Evolutionary conservation across 2,329 filamentous ascomycete species (phyloP).

Genomic region (Fusarium beomiforme): DNA sequence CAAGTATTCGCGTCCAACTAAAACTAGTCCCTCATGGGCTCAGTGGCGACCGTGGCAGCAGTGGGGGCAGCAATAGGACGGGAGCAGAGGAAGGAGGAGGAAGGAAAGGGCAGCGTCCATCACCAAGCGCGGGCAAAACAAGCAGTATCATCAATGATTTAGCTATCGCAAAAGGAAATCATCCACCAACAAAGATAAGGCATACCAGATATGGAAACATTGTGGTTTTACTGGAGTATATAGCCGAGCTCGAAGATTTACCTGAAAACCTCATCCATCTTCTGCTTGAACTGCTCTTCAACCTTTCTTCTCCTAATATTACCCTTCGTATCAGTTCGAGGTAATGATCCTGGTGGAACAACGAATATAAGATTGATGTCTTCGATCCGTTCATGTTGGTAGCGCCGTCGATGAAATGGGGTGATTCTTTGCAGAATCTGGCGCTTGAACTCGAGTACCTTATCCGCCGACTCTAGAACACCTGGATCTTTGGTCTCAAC

Average conservation of each 20-base stretch:
- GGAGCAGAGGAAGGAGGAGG: too few relatives aligned
- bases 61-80: too few relatives aligned
- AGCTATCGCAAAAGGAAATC: too few relatives aligned
- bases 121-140: too few relatives aligned
- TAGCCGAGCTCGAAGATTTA: background rate
- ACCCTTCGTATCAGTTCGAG: background rate
- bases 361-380: background rate
- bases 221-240: background rate
- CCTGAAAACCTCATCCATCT: background rate
- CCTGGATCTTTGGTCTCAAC: conserved; percentile 9
- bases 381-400: background rate
- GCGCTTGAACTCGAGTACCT: background rate
- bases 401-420: conserved; percentile 24
- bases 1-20: too few relatives aligned
- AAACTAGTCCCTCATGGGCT: too few relatives aligned
- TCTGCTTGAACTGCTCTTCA: background rate
- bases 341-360: background rate
- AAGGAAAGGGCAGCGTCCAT: too few relatives aligned
- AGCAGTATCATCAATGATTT: too few relatives aligned
- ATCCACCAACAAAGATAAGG: too few relatives aligned
- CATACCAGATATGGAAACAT: background rate
- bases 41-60: too few relatives aligned
- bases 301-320: background rate
- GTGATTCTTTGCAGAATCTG: conserved; percentile 25
- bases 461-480: background rate